phyloP scores from a whole-genome alignment of 2,329 filamentous ascomycete genomes.

The Apiospora marii region DNA sequence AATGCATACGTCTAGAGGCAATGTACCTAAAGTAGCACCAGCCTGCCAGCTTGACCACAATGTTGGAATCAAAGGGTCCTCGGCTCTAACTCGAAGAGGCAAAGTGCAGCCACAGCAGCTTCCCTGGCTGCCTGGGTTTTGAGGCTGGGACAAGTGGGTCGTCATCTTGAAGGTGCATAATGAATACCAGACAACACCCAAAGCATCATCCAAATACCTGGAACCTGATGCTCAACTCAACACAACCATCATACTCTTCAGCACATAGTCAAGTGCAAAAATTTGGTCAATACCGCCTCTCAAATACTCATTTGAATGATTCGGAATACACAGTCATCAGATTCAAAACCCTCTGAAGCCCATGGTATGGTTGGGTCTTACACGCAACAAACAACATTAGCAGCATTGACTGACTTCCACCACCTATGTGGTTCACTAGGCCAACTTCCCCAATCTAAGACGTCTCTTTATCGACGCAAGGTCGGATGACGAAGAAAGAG shows the following conservation, averaged over 20 bases:
- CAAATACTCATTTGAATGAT: neutral
- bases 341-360: neutral
- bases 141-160: constrained; percentile 17
- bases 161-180: neutral
- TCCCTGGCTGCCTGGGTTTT: neutral
- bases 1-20: neutral
- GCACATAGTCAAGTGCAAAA: neutral
- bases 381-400: neutral
- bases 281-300: neutral
- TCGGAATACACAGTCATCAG: neutral
- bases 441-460: constrained; percentile 90
- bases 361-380: neutral
- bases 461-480: constrained; percentile 94
- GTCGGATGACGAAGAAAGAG: constrained; percentile 91
- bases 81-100: neutral
- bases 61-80: neutral
- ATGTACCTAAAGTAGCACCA: neutral
- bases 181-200: too few species aligned
- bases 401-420: neutral
- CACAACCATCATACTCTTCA: neutral
- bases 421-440: constrained; percentile 55
- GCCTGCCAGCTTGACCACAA: constrained; percentile 7
- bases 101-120: neutral
- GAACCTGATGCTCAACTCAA: neutral
- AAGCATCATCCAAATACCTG: neutral